Percentiles rank a stretch among this genome's conserved stretches.
These are phyloP conservation scores for Amesomyces nigricolor DNA, from an alignment of 2,329 filamentous ascomycete genomes.

Conservation along the genomic window DNA sequence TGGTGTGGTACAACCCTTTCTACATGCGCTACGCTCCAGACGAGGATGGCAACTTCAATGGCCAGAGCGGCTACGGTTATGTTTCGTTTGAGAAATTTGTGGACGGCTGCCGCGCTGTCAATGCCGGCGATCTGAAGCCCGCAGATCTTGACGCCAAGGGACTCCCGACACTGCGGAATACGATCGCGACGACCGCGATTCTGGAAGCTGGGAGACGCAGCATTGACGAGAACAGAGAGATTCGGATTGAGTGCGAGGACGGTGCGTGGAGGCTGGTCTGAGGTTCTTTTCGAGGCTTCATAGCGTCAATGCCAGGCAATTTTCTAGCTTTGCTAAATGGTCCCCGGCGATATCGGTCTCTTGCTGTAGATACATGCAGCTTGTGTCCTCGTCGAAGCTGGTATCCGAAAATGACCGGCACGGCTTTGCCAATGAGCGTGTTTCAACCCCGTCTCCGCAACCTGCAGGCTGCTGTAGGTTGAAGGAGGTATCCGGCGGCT, in stretches of 20 bases:
- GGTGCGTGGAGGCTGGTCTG: slow-evolving; percentile 62
- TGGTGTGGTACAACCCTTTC: slow-evolving; percentile 90
- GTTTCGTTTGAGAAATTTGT: slow-evolving; percentile 95
- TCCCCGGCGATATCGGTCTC: no score
- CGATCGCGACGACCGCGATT: slow-evolving; percentile 85
- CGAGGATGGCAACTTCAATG: slow-evolving; percentile 89
- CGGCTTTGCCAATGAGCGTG: no score
- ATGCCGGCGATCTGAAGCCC: slow-evolving; percentile 65
- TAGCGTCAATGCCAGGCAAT: not conserved
- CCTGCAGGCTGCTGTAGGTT: no score
- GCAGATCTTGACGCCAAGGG: slow-evolving; percentile 74
- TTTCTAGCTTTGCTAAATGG: not conserved
- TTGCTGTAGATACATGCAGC: not conserved
- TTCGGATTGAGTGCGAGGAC: slow-evolving; percentile 64
- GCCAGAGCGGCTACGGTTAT: slow-evolving; percentile 89
- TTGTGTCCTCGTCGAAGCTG: no score
- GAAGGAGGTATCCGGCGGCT: no score
- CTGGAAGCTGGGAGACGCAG: slow-evolving; percentile 79
- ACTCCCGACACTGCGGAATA: slow-evolving; percentile 81
- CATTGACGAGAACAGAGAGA: slow-evolving; percentile 73
- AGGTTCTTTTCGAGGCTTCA: not conserved
- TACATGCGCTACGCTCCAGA: slow-evolving; percentile 94
- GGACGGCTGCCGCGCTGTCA: slow-evolving; percentile 74
- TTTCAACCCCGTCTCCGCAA: no score
- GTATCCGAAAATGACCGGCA: no score